phyloP scores from a whole-genome alignment of 1,284 basidiomycete genomes.

The Moniliophthora roreri region DNA sequence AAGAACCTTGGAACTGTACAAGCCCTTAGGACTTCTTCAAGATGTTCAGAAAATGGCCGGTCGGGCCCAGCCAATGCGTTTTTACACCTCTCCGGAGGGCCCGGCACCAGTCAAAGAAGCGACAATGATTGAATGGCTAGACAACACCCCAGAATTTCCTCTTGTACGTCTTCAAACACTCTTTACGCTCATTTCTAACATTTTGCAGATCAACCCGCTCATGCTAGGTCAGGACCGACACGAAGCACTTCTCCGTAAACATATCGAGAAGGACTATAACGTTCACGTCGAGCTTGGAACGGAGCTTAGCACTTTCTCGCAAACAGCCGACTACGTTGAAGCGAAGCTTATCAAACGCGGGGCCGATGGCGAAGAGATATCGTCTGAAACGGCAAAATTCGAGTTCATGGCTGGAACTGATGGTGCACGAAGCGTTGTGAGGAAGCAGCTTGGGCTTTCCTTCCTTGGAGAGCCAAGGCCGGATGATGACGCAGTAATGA shows the following conservation, averaged over 20 bases:
- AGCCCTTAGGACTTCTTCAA: slow-evolving; percentile 15
- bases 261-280: slow-evolving; percentile 27
- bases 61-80: neutral
- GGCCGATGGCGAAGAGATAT: neutral
- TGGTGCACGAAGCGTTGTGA: slow-evolving; percentile 33
- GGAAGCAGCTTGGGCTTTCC: slow-evolving; percentile 29
- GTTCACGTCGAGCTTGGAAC: slow-evolving; percentile 37
- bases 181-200: slow-evolving; percentile 21
- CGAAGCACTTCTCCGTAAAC: slow-evolving; percentile 33
- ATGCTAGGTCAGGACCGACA: slow-evolving; percentile 38
- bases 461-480: slow-evolving; percentile 32
- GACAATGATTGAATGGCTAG: neutral
- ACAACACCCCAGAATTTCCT: neutral
- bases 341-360: slow-evolving; percentile 18
- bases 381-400: slow-evolving; percentile 25
- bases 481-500: slow-evolving; percentile 9
- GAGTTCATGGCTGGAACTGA: slow-evolving; percentile 42
- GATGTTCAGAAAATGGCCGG: slow-evolving; percentile 5
- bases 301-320: slow-evolving; percentile 36
- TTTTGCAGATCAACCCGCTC: slow-evolving; percentile 13
- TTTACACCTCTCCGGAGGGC: neutral
- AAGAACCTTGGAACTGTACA: slow-evolving; percentile 18
- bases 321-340: slow-evolving; percentile 29
- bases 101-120: neutral
- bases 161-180: neutral